phyloP scores from a whole-genome alignment of 2,329 filamentous ascomycete species.

The Stagonosporopsis chrysanthemi region DNA sequence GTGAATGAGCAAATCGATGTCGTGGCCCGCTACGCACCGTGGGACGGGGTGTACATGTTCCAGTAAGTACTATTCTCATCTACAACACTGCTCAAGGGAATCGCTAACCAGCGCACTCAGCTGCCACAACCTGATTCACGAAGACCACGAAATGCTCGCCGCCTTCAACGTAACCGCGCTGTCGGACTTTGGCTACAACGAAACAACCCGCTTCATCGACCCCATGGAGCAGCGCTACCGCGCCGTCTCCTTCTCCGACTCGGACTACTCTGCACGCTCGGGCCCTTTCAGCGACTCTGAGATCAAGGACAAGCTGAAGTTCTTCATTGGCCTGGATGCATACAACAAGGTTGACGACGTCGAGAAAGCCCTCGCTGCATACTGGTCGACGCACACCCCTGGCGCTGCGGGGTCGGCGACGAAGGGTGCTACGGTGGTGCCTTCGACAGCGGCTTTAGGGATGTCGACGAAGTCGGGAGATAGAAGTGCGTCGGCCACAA shows the following conservation, averaged over 20 bases:
- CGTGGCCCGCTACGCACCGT: conserved; percentile 41
- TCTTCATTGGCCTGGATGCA: conserved; percentile 37
- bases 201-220: conserved; percentile 45
- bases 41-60: conserved; percentile 61
- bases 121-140: conserved; percentile 56
- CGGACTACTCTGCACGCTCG: conserved; percentile 5
- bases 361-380: conserved; percentile 36
- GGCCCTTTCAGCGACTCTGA: conserved; percentile 11
- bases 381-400: conserved; percentile 25
- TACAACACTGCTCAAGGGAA: neutral
- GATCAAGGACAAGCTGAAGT: conserved; percentile 32
- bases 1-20: conserved; percentile 53
- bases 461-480: neutral
- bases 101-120: neutral
- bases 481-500: neutral
- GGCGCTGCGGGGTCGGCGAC: neutral
- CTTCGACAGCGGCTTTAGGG: neutral
- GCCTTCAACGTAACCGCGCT: conserved; percentile 54
- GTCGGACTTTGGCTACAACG: conserved; percentile 38
- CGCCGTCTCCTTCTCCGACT: conserved; percentile 27
- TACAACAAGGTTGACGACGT: conserved; percentile 36
- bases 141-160: conserved; percentile 56
- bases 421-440: neutral
- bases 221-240: conserved; percentile 40
- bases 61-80: conserved; percentile 29